phyloP scores from a whole-genome alignment of 2,329 filamentous ascomycete genomes.

The Paramyrothecium sp. region DNA sequence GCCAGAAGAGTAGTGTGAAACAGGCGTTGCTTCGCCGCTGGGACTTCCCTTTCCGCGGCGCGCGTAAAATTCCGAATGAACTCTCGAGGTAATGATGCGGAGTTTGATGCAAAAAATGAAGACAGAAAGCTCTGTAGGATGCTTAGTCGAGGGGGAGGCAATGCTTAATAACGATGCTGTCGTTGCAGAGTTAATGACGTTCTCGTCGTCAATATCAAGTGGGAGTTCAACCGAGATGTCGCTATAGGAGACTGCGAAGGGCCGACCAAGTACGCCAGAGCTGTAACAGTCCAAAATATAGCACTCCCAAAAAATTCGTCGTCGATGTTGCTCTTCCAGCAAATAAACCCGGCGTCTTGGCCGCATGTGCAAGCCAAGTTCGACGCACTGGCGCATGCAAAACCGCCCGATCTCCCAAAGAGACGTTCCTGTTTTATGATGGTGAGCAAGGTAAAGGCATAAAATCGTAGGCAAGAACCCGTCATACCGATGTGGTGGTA shows the following conservation, averaged over 20 bases:
- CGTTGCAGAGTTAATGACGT: conserved; percentile 1
- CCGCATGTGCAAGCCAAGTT: conserved; percentile 10
- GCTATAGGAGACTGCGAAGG: conserved; percentile 13
- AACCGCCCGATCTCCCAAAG: conserved; percentile 15
- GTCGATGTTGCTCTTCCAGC: conserved; percentile 10
- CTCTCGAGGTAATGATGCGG: conserved; percentile 37
- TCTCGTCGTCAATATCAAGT: conserved; percentile 11
- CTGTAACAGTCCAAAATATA: conserved; percentile 17
- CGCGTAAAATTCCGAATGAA: conserved; percentile 26
- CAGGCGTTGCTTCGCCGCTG: not conserved
- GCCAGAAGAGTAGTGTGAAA: conserved; percentile 11
- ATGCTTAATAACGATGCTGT: not conserved
- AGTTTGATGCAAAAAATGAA: conserved; percentile 36
- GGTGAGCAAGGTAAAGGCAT: not conserved
- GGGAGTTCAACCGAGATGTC: conserved; percentile 14
- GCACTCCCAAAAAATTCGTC: conserved; percentile 18
- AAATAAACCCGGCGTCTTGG: not conserved
- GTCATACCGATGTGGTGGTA: conserved; percentile 16
- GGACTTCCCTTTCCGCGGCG: not conserved
- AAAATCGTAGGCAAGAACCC: not conserved
- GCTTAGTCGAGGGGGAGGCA: not conserved
- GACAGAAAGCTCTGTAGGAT: conserved; percentile 18
- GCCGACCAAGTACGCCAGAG: conserved; percentile 10
- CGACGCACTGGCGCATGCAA: conserved; percentile 14
- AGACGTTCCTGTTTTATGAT: conserved; percentile 11